Evolutionary conservation across 176 grass and related monocot genomes (phyloP).

Genomic region (Eleusine indica): DNA sequence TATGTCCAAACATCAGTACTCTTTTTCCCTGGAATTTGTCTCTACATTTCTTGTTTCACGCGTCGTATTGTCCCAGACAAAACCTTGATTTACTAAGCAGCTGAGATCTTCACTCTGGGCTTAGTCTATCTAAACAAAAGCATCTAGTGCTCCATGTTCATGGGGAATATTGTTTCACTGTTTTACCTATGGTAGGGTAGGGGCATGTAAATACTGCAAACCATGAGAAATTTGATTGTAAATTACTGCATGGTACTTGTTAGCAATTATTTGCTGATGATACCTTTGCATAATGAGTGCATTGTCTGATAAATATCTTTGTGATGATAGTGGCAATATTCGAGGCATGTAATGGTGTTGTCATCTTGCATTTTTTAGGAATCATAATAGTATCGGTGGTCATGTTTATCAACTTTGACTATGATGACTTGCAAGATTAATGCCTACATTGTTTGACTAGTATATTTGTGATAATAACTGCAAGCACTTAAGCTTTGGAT

Average conservation of each 20-base stretch:
- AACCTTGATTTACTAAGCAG: slow-evolving; percentile 4
- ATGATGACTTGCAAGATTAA: slow-evolving; percentile 20
- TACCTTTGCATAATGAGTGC: neutral
- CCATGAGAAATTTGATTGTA: neutral
- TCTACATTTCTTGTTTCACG: neutral
- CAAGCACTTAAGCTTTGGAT: neutral
- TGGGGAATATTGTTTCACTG: too few relatives aligned
- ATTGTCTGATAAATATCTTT: slow-evolving; percentile 16
- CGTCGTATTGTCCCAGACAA: neutral
- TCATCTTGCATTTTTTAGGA: neutral
- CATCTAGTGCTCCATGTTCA: neutral
- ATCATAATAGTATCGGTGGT: neutral
- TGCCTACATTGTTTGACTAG: slow-evolving; percentile 21
- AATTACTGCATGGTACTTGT: neutral
- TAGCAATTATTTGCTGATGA: slow-evolving; percentile 8
- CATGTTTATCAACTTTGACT: neutral
- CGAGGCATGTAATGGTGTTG: neutral
- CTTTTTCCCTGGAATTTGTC: too few relatives aligned
- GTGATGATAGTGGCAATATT: neutral
- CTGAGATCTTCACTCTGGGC: neutral
- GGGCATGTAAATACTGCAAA: neutral
- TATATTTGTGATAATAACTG: slow-evolving; percentile 12
- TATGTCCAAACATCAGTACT: neutral
- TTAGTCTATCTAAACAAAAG: neutral
- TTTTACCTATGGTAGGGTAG: too few relatives aligned